Evolutionary conservation across 306 rosid species (phyloP), one percentile per base, ranked within the genome.

Genomic region (Cajanus cajan): DNA sequence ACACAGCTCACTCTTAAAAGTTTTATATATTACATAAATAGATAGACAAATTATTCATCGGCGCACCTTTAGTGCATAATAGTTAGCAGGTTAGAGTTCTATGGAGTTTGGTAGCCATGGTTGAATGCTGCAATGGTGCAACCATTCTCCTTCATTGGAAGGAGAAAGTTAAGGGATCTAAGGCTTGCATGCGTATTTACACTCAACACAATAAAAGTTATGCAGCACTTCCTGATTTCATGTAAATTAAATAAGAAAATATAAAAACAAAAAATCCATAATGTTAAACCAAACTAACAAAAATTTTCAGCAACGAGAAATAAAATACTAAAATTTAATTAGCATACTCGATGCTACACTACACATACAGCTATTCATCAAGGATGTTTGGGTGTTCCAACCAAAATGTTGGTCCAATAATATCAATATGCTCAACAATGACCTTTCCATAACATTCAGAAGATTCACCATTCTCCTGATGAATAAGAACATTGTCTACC

Each of bases 371-470:
- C 21, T 0, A 16, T 19, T 64, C 36, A 39, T 37, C 47, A 36
- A 7, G 90, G 70, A 88, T 86, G 74, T 76, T 18, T 44, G 92
- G 80, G 58, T 83, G 86, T 15, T 73, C 84, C 31, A 52, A 79
- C 92, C 92, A 82, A 67, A 88, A 89, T 69, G 71, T 44, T 28
- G 85, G 71, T 21, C 77, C 88, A 37, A 88, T 86, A 77, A 89
- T 89, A 47, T 88, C 31, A 28, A 28, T 86, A 78, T 88, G 88
- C 28, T 68, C 76, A 24, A 85, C 76, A 14, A 57, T 63, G 64
- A 85, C 81, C 40, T 74, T 89, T 61, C 64, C 64, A n/a, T 14
- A 1, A 47, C 8, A 7, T 16, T 28, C 36, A 34, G 2, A 2
- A 34, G 71, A 66, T 22, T 50, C 36, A 54, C 57, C 45, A 4